Evolutionary conservation across 1,284 basidiomycete genomes (phyloP), one percentile per base, ranked within the genome.

Genomic region (Malassezia brasiliensis): DNA sequence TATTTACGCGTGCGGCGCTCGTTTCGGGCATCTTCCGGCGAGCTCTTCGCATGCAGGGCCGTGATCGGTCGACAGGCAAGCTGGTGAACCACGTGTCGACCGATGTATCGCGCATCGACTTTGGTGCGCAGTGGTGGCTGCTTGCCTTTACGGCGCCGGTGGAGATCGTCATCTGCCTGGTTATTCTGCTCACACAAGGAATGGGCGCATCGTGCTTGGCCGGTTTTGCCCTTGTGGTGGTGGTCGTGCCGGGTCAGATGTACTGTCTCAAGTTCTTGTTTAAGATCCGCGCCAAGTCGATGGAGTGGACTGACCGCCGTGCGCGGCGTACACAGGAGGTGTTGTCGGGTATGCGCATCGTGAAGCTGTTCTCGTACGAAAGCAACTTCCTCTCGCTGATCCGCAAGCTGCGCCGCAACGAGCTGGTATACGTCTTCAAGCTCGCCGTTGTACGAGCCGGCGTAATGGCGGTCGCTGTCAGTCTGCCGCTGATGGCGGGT

Each of bases 61-160:
- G 88, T 48, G 83, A 88, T 9, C 82, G 90, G n/a, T 83, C 84
- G 2, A 84, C 84, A 20, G 89, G 89, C 36, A 85, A 85, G 68
- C 81, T 91, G 38, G 84, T 93, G 59, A 93, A 90, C 68, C 88
- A 91, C 76, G 91, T 96, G 63, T 90, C 87, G 5, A 91, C 90
- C 0, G 91, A 96, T 75, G 83, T 89, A 31, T 86, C 84, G 15
- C 82, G 90, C 35, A 88, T 96, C 71, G 90, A 94, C 72, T 96
- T 90, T 70, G 86, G 85, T 61, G 81, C 83, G 46, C 86, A 85
- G 3, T 90, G 85, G 78, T 87, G 88, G 61, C 77, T 78, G 52
- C 82, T 88, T 79, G 78, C 81, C 17, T 88, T 87, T 82, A 79
- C 85, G 2, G 82, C 85, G 0, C 86, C 85, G 0, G 53, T 72